phyloP scores from a whole-genome alignment of 225 moss, liverwort and hornwort genomes.

The Polytrichum commune region DNA sequence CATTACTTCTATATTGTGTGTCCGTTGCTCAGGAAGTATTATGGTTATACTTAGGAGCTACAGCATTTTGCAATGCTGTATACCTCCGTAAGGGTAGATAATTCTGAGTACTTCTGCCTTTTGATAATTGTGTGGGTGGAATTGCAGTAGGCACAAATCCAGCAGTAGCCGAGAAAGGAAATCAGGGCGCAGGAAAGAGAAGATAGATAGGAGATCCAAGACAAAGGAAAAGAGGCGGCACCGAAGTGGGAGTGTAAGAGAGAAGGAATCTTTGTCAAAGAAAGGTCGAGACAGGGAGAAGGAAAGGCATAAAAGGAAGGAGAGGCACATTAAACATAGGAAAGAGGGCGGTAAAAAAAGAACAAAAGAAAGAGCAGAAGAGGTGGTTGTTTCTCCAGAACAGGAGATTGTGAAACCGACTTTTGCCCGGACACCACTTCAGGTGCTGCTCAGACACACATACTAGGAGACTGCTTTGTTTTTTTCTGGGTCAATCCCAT shows the following conservation, averaged over 20 bases:
- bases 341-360: slow-evolving; percentile 27
- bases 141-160: slow-evolving; percentile 21
- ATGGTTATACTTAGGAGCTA: not conserved
- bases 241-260: slow-evolving; percentile 22
- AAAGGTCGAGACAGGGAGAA: slow-evolving; percentile 28
- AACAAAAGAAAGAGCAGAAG: slow-evolving; percentile 15
- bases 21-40: not conserved
- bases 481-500: not conserved
- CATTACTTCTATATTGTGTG: not conserved
- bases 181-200: slow-evolving; percentile 20
- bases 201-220: slow-evolving; percentile 18
- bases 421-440: slow-evolving; percentile 27
- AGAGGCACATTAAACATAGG: slow-evolving; percentile 33
- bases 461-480: not conserved
- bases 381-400: slow-evolving; percentile 17
- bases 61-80: too few species aligned
- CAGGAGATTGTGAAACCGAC: slow-evolving; percentile 19
- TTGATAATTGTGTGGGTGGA: slow-evolving; percentile 11
- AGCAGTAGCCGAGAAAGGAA: slow-evolving; percentile 28
- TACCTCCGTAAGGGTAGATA: too few species aligned
- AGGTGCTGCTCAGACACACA: slow-evolving; percentile 19
- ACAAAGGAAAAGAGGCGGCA: slow-evolving; percentile 22
- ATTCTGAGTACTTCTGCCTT: not conserved
- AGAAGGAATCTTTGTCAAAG: slow-evolving; percentile 17
- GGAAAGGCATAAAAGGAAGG: slow-evolving; percentile 36